These are phyloP conservation scores for Starmerella apis DNA, from an alignment of 805 yeast genomes.

Conservation along the genomic window DNA sequence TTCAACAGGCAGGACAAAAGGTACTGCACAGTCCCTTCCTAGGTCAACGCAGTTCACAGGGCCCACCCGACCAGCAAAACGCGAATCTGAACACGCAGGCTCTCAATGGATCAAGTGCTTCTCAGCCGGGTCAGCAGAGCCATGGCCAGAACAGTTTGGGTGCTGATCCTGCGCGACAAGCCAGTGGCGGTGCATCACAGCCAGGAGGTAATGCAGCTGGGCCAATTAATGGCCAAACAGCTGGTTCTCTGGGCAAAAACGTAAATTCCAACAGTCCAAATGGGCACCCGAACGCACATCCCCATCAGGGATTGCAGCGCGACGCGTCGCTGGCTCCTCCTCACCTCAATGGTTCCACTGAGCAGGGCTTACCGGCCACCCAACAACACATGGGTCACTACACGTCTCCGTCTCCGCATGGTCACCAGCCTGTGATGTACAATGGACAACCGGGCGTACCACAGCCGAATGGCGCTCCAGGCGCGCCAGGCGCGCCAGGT, in stretches of 20 bases:
- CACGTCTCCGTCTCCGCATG: neutral
- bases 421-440: neutral
- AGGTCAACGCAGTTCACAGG: conserved; percentile 6
- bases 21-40: conserved; percentile 20
- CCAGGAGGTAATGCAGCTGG: neutral
- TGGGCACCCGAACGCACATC: no score
- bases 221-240: neutral
- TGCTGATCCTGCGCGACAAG: neutral
- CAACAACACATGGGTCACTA: neutral
- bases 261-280: neutral
- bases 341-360: no score
- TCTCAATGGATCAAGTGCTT: neutral
- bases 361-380: no score
- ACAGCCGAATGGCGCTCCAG: neutral
- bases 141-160: neutral
- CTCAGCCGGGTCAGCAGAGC: neutral
- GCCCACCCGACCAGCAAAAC: neutral
- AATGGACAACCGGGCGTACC: neutral
- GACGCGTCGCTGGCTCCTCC: neutral
- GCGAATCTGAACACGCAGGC: neutral
- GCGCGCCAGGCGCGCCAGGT: no score
- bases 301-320: neutral
- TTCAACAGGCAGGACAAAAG: conserved; percentile 3
- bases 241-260: neutral
- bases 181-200: neutral